Conservation (phyloP, 1,139 yeast genomes). For the Kluyveromyces marxianus region DNA sequence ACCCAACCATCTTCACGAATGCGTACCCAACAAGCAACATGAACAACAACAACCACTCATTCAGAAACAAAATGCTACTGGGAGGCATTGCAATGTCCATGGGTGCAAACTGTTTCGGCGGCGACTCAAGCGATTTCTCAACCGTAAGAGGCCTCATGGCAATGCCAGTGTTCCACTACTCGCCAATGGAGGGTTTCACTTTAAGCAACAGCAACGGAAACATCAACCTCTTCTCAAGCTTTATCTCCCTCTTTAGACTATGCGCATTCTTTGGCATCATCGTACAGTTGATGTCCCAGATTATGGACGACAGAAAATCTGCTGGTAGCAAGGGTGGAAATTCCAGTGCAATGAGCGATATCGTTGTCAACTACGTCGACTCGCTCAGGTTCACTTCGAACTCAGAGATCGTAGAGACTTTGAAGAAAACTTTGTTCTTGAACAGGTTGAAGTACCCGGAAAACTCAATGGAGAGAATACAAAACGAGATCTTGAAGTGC, state of each 20-base stretch:
- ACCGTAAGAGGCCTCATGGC: constrained; percentile 28
- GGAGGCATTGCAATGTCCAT: constrained; percentile 29
- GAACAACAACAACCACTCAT: constrained; percentile 8
- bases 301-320: constrained; percentile 11
- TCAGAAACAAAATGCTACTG: constrained; percentile 26
- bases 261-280: constrained; percentile 11
- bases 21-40: constrained; percentile 16
- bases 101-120: constrained; percentile 30
- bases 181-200: constrained; percentile 26
- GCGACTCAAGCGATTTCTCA: constrained; percentile 27
- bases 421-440: constrained; percentile 15
- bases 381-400: constrained; percentile 15
- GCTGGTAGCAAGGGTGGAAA: too few species aligned
- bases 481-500: constrained; percentile 25
- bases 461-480: constrained; percentile 22
- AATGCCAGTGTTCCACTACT: constrained; percentile 26
- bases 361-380: constrained; percentile 13
- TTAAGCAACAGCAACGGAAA: constrained; percentile 20
- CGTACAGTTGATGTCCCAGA: constrained; percentile 9
- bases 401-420: constrained; percentile 11
- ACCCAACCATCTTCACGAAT: constrained; percentile 17
- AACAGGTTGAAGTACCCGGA: constrained; percentile 16
- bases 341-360: constrained; percentile 14
- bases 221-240: constrained; percentile 21
- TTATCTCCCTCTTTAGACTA: constrained; percentile 21